Evolutionary conservation across 148 eudicot genomes (phyloP), one percentile per base, ranked within the genome.

Genomic region (Rhododendron kiyosumense): DNA sequence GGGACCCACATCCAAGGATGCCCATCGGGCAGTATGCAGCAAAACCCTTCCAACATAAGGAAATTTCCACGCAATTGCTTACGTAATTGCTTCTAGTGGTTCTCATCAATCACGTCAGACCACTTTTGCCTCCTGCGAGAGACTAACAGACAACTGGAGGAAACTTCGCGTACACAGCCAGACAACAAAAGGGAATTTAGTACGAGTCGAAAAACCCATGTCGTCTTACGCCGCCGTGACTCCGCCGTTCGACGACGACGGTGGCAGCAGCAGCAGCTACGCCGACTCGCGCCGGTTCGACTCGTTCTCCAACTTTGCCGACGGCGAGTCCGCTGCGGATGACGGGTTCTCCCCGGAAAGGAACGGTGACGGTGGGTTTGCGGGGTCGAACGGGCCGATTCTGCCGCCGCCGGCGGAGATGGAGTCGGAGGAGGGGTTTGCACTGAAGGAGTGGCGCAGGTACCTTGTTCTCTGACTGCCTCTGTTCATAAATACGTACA

Each of bases 381-480:
- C 63, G n/a, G 90, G 49, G 10, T 84, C 91, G 15, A 84, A 86
- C 43, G 95, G 91, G 11, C 94, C 97, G 78, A 84, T 93, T 88
- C 87, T 94, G 86, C 94, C 97, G 26, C 94, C 96, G 4, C 92
- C 92, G 78, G 81, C 86, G 41, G 95, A 94, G 79, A 94, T 93
- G 86, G 76, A 77, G 91, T 87, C 86, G n/a, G 97, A 93, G 89
- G 95, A 93, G 85, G 93, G 95, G 11, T 46, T 78, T 36, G 95
- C 94, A 83, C 94, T 94, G 63, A 91, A 93, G 30, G 95, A 94
- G 75, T 94, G 95, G 81, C 81, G 81, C 52, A 78, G 81, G 81
- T 78, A 77, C 5, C 28, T 8, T 75, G n/a, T 75, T 75, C n/a
- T 75, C 14, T 49, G 13, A 12, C 41, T 75, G 36, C 22, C 22